These are phyloP conservation scores for Trifolium fragiferum DNA, from an alignment of 306 rosid genomes.

Conservation along the genomic window DNA sequence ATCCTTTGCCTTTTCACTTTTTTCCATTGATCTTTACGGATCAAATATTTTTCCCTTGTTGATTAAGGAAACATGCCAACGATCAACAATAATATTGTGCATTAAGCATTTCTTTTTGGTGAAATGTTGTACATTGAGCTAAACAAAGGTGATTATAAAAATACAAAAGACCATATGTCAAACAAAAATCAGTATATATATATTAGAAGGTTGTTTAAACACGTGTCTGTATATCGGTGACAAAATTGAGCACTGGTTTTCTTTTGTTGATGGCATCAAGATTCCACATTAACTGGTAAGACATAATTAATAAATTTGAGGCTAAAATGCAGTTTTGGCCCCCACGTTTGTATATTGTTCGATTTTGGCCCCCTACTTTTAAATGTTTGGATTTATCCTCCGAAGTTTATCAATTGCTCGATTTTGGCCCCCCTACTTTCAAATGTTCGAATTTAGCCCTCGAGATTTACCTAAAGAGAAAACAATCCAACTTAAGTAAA, in stretches of 20 bases:
- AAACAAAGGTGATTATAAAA: neutral
- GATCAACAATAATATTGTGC: neutral
- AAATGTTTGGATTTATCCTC: too few relatives aligned
- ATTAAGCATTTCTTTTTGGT: neutral
- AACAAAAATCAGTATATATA: too few relatives aligned
- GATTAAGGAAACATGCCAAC: neutral
- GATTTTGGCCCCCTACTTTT: too few relatives aligned
- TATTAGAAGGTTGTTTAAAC: neutral
- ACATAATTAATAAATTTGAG: rapidly evolving
- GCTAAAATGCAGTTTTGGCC: too few relatives aligned
- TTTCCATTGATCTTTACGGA: neutral
- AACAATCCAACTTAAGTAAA: too few relatives aligned
- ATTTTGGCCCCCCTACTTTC: too few relatives aligned
- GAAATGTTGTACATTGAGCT: too few relatives aligned
- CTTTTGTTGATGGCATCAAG: neutral
- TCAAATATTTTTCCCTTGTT: neutral
- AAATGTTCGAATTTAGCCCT: too few relatives aligned
- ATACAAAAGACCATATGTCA: too few relatives aligned
- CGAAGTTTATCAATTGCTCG: too few relatives aligned
- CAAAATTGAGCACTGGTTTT: neutral
- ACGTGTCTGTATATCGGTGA: neutral
- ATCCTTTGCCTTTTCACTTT: neutral
- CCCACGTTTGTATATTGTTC: too few relatives aligned
- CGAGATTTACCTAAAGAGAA: too few relatives aligned
- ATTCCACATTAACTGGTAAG: neutral